These are phyloP conservation scores for Sabuloglossum arenarium DNA, from an alignment of 495 filamentous ascomycete genomes.

Conservation along the genomic window DNA sequence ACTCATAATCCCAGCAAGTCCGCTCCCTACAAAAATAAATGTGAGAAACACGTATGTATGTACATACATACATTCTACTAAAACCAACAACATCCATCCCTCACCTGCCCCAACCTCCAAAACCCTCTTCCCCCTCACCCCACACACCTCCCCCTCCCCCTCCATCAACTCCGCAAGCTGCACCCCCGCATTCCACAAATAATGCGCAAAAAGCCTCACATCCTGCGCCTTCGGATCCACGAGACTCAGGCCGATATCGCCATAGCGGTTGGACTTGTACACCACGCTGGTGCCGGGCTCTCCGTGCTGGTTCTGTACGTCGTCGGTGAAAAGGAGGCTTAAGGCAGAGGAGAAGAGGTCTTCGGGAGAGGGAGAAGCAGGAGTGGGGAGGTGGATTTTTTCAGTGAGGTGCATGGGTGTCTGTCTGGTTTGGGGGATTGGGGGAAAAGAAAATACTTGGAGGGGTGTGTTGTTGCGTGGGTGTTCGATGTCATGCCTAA, in stretches of 20 bases:
- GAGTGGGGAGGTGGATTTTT: background rate
- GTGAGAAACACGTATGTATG: background rate
- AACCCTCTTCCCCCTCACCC: conserved; percentile 27
- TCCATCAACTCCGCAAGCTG: conserved; percentile 51
- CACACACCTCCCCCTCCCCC: conserved; percentile 23
- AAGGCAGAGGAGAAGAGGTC: conserved; percentile 44
- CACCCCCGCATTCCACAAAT: conserved; percentile 69
- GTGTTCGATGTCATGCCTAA: too few relatives aligned
- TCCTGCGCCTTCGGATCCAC: conserved; percentile 34
- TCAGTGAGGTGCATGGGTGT: background rate
- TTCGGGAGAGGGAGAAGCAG: conserved; percentile 19
- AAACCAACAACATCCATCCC: conserved; percentile 10
- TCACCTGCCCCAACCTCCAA: conserved; percentile 41
- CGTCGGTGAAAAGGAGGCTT: conserved; percentile 55
- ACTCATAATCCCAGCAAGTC: conserved; percentile 47
- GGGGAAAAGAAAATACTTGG: background rate
- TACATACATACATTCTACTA: background rate
- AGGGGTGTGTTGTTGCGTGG: too few relatives aligned
- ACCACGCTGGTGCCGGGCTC: conserved; percentile 42
- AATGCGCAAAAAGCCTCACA: conserved; percentile 57
- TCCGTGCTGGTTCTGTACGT: conserved; percentile 52
- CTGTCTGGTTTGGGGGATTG: background rate
- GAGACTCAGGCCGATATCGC: conserved; percentile 28
- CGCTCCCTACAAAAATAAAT: conserved; percentile 36
- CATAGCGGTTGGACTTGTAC: conserved; percentile 42